Conservation (phyloP, 2,329 filamentous ascomycete genomes). For the Triangularia verruculosa region DNA sequence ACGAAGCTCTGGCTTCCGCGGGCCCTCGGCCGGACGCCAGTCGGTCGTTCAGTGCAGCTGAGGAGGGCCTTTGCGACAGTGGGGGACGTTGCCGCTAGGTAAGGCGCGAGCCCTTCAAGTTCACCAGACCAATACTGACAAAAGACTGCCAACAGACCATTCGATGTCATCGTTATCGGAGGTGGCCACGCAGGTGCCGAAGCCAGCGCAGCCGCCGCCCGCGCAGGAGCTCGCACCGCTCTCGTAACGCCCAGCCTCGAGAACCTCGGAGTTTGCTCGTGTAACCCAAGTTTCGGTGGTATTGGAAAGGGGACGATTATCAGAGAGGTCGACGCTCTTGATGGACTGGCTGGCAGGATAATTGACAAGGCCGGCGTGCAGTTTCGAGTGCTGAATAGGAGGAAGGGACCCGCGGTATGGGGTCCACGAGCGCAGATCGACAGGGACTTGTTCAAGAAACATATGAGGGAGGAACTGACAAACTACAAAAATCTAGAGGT, state of each 20-base stretch:
- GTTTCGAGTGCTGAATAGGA: slow-evolving; percentile 82
- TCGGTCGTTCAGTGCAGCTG: neutral
- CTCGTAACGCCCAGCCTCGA: slow-evolving; percentile 84
- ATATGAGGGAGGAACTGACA: slow-evolving; percentile 85
- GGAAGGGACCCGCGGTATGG: slow-evolving; percentile 95
- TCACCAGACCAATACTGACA: neutral
- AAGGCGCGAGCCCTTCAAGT: slow-evolving; percentile 1
- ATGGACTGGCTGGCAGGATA: slow-evolving; percentile 81
- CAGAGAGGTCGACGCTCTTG: slow-evolving; percentile 90
- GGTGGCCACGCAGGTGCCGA: slow-evolving; percentile 95
- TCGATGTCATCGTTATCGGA: slow-evolving; percentile 93
- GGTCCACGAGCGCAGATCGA: slow-evolving; percentile 96
- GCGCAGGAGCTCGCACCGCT: slow-evolving; percentile 82
- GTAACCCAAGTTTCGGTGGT: slow-evolving; percentile 96
- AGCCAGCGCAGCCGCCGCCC: slow-evolving; percentile 85
- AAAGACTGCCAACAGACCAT: slow-evolving; percentile 49
- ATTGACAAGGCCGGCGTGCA: slow-evolving; percentile 95
- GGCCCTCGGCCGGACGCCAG: slow-evolving; percentile 20
- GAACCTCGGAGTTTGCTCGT: slow-evolving; percentile 92
- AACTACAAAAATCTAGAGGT: slow-evolving; percentile 76
- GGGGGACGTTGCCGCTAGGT: neutral
- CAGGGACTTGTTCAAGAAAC: slow-evolving; percentile 77
- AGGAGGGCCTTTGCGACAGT: slow-evolving; percentile 26
- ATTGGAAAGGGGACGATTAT: slow-evolving; percentile 98
- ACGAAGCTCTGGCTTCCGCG: slow-evolving; percentile 24